Evolutionary conservation across 306 rosid genomes (phyloP).

Genomic region (Cicer pinnatifidum): DNA sequence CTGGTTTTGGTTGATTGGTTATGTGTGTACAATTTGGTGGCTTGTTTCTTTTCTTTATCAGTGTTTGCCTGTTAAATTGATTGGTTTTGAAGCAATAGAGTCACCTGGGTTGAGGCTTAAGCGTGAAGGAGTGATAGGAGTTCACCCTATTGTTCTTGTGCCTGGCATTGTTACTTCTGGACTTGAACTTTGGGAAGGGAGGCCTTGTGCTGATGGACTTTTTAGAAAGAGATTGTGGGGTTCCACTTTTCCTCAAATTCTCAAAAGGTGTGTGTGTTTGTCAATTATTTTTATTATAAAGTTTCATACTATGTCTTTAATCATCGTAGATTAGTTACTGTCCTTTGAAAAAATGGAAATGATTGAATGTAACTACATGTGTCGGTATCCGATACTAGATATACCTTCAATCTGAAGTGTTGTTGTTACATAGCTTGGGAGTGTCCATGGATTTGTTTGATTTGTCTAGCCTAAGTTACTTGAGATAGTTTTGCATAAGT

Average conservation of each 20-base stretch:
- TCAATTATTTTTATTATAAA: not conserved
- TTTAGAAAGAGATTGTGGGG: slow-evolving; percentile 76
- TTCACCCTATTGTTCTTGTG: slow-evolving; percentile 76
- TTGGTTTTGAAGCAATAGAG: slow-evolving; percentile 56
- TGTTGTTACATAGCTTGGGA: not conserved
- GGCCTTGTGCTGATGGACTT: slow-evolving; percentile 70
- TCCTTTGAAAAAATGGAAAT: not conserved
- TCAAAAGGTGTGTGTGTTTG: slow-evolving; percentile 58
- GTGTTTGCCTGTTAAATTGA: slow-evolving; percentile 48
- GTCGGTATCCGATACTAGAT: too few species aligned
- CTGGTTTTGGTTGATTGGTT: slow-evolving; percentile 72
- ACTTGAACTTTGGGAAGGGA: slow-evolving; percentile 80
- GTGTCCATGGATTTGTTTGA: not conserved
- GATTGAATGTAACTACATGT: too few species aligned
- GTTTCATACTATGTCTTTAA: not conserved
- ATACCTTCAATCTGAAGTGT: too few species aligned
- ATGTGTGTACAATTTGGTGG: slow-evolving; percentile 72
- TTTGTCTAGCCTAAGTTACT: not conserved
- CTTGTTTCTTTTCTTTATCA: slow-evolving; percentile 56
- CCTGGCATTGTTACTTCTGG: slow-evolving; percentile 83
- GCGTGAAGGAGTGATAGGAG: slow-evolving; percentile 57
- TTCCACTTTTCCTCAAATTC: slow-evolving; percentile 64
- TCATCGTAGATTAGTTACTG: not conserved
- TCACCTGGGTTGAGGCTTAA: slow-evolving; percentile 68
- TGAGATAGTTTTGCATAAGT: not conserved